Evolutionary conservation across 441 rosid species (phyloP), one percentile per base, ranked within the genome.

Genomic region (Populus hybrid): DNA sequence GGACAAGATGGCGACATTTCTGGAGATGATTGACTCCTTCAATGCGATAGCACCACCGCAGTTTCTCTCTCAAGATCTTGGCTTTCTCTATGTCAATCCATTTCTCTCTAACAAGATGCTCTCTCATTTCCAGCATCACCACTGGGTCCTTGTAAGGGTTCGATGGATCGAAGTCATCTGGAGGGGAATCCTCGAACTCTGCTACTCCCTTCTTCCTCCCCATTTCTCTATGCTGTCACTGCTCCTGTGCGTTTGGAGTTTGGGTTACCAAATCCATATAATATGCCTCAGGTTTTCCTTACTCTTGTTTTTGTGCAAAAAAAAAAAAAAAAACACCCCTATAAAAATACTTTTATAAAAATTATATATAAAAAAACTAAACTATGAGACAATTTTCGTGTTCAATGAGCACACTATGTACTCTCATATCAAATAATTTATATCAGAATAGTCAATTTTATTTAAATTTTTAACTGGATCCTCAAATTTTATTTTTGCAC

Each of bases 51-150:
- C 99, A 95, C 99, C 99, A 95, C 70, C 76, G 84, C 76, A 94
- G 86, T 87, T 85, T 91, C 85, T 95, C 97, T 20, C 99, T 87
- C 74, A 95, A 59, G 86, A 96, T 96, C 91, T 94, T 96, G 34
- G 99, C 94, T 88, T 94, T 96, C 90, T 94, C 97, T 75, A 96
- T 96, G 70, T 91, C 90, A 84, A 96, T 94, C 99, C 99, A 96
- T 81, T 96, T 96, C 91, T 96, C 99, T 50, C 99, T 84, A 10
- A 91, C 95, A 50, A 91, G 59, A 84, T 96, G 95, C 90, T 96
- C 99, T 80, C 98, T 90, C 97, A 94, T 95, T 83, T 95, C 99
- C 50, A 94, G 83, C 93, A 92, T 88, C 71, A 97, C 99, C 84
- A 93, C 99, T 78, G 99, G 99, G 77, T 94, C 99, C 85, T 93